Conservation (phyloP, 805 yeast genomes). For the Wickerhamomyces subpelliculosus region DNA sequence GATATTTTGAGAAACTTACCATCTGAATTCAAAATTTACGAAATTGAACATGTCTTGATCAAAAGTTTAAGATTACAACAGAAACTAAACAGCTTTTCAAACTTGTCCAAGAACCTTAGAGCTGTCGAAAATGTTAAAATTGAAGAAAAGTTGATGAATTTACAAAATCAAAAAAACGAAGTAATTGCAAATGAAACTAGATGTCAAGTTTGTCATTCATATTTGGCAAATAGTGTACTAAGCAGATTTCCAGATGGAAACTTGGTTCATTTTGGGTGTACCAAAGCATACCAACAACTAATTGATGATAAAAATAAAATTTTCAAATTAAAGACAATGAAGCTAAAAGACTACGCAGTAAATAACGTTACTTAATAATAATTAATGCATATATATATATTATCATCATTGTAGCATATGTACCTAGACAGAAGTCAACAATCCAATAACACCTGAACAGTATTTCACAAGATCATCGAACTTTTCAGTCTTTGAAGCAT, state of each 20-base stretch:
- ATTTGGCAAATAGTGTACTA: slow-evolving; percentile 47
- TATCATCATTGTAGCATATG: too few relatives aligned
- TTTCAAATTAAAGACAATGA: slow-evolving; percentile 10
- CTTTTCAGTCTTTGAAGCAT: slow-evolving; percentile 33
- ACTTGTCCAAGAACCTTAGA: slow-evolving; percentile 26
- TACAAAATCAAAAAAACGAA: neutral
- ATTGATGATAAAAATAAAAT: neutral
- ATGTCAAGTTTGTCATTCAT: slow-evolving; percentile 57
- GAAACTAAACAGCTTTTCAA: slow-evolving; percentile 7
- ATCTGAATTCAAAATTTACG: slow-evolving; percentile 11
- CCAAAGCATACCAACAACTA: neutral
- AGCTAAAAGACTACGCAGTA: slow-evolving; percentile 7
- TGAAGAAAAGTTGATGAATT: slow-evolving; percentile 5
- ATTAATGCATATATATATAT: neutral
- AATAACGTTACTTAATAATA: neutral
- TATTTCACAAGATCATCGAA: slow-evolving; percentile 68
- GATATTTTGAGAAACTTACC: slow-evolving; percentile 9
- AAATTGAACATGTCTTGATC: slow-evolving; percentile 12
- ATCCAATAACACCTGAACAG: slow-evolving; percentile 72
- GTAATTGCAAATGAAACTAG: slow-evolving; percentile 5
- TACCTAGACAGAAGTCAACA: slow-evolving; percentile 33
- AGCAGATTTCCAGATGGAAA: slow-evolving; percentile 32
- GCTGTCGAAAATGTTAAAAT: slow-evolving; percentile 29
- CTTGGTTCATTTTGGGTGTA: slow-evolving; percentile 19
- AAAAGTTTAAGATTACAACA: slow-evolving; percentile 12